phyloP scores from a whole-genome alignment of 2,329 filamentous ascomycete species.

The Clathrospora elynae region DNA sequence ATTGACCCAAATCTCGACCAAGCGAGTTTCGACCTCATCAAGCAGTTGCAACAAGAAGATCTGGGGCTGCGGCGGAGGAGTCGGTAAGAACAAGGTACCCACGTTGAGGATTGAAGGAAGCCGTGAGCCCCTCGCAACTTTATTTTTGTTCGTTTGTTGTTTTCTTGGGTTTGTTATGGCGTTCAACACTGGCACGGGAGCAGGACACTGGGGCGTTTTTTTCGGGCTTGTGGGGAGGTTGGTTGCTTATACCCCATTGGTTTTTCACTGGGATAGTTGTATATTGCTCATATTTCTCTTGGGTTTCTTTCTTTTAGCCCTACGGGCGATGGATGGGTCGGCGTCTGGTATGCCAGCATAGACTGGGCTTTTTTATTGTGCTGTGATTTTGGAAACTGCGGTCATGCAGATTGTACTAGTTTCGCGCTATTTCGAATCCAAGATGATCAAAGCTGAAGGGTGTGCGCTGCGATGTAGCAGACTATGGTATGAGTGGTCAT shows the following conservation, averaged over 20 bases:
- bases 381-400: too few species aligned
- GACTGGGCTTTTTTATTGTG: constrained; percentile 1
- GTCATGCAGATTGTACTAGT: too few species aligned
- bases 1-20: constrained; percentile 35
- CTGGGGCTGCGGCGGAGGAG: constrained; percentile 38
- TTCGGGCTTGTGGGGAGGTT: background rate
- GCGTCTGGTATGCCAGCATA: constrained; percentile 11
- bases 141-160: background rate
- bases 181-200: background rate
- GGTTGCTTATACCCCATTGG: constrained; percentile 31
- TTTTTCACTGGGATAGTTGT: constrained; percentile 31
- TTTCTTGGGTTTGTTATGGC: too few species aligned
- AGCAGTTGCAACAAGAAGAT: constrained; percentile 41
- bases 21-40: constrained; percentile 33
- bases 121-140: too few species aligned
- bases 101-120: too few species aligned
- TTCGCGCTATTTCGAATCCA: too few species aligned
- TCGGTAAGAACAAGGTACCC: constrained; percentile 20
- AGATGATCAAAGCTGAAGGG: too few species aligned
- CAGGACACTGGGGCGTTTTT: background rate
- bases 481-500: too few species aligned
- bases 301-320: constrained; percentile 2
- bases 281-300: constrained; percentile 18
- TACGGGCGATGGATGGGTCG: background rate
- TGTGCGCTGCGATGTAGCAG: too few species aligned